Evolutionary conservation across 192 early-diverging fungal species (phyloP).

Genomic region (Coemansia sp.): DNA sequence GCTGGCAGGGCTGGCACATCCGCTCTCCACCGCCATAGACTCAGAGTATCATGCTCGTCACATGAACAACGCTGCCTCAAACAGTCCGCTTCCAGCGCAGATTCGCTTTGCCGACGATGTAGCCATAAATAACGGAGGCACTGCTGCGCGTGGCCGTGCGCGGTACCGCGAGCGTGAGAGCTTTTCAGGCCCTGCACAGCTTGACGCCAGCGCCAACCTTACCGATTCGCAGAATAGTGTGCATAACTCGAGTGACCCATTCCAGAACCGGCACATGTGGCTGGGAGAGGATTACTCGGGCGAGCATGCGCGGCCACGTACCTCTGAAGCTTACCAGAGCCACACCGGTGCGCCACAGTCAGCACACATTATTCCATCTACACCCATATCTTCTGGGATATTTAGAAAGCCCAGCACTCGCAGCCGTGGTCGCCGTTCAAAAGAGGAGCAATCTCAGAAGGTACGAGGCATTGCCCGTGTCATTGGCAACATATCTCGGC

Average conservation of each 20-base stretch:
- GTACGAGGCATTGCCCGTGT: conserved; percentile 40
- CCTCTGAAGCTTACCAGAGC: background rate
- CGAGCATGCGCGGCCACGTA: conserved; percentile 1
- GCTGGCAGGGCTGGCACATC: conserved; percentile 40
- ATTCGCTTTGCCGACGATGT: conserved; percentile 15
- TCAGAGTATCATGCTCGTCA: conserved; percentile 11
- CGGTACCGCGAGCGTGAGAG: conserved; percentile 38
- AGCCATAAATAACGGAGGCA: conserved; percentile 4
- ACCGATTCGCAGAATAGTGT: conserved; percentile 37
- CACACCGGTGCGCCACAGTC: background rate
- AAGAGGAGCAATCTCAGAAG: conserved; percentile 12
- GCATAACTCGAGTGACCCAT: conserved; percentile 15
- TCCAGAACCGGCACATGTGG: conserved; percentile 33
- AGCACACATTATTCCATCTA: conserved; percentile 22
- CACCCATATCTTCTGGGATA: conserved; percentile 29
- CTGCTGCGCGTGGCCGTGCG: background rate
- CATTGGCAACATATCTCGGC: conserved; percentile 39
- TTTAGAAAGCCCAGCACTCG: conserved; percentile 19
- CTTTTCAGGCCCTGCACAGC: conserved; percentile 47
- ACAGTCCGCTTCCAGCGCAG: conserved; percentile 2
- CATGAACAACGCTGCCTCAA: background rate
- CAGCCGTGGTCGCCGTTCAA: background rate
- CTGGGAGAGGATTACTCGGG: conserved; percentile 14
- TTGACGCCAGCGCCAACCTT: conserved; percentile 36
- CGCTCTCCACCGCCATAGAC: conserved; percentile 27